Evolutionary conservation across 177 flowering plant species (phyloP), one percentile per base, ranked within the genome.

Genomic region (Telopea speciosissima): DNA sequence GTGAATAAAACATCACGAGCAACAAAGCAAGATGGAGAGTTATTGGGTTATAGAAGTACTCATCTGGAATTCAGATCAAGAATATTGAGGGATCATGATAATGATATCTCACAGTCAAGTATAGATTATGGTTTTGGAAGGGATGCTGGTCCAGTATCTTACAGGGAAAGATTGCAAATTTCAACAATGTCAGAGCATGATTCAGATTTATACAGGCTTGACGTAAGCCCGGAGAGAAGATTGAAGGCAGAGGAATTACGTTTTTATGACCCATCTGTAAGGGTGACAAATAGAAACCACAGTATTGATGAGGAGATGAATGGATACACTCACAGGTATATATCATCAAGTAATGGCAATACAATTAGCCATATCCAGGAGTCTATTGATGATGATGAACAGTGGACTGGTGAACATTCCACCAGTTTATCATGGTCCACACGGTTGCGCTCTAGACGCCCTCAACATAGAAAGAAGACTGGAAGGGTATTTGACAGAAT

Each of bases 81-180:
- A 72, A 24, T 25, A 28, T 68, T 73, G 8, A 36, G 40, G 40
- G 40, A 36, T 66, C 67, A 49, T 49, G 74, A 68, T 49, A 64
- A 17, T 68, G 73, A 68, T 49, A 66, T 68, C 69, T 66, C 21
- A 28, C 59, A 23, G 44, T 13, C 17, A 23, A 73, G 16, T 64
- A 56, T 63, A 22, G 74, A 68, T 72, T 75, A 68, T 82, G 76
- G 56, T 69, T 74, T 63, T 64, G 73, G 65, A 45, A 65, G 78
- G 67, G 80, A 78, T 62, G 78, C 66, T 19, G 71, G 68, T 63
- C 69, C 75, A 16, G 25, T 56, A 17, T 63, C 26, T 74, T 71
- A 73, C 58, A 73, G 71, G 59, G 83, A 76, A 65, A 74, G 67
- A 64, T 49, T 63, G 59, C 71, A 22, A 28, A 69, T 72, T 22